Evolutionary conservation across 192 early-diverging fungal genomes (phyloP).

Genomic region (Pilaira anomala): DNA sequence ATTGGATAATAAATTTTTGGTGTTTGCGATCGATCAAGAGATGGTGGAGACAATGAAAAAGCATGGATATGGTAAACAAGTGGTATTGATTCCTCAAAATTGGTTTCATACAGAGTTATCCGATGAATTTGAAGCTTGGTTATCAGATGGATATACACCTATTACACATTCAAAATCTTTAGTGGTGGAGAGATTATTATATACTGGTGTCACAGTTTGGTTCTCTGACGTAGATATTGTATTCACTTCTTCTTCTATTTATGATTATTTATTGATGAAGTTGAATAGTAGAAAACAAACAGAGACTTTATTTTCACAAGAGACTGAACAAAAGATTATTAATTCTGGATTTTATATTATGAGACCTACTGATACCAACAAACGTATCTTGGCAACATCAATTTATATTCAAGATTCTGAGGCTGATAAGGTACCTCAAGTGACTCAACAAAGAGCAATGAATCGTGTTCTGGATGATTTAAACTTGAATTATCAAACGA

Average conservation of each 20-base stretch:
- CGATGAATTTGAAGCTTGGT: slow-evolving; percentile 24
- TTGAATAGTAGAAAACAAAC: slow-evolving; percentile 22
- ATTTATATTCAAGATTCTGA: slow-evolving; percentile 26
- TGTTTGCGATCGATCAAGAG: slow-evolving; percentile 38
- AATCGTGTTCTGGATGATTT: slow-evolving; percentile 31
- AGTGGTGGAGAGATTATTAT: slow-evolving; percentile 37
- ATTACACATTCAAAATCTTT: slow-evolving; percentile 41
- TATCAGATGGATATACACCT: slow-evolving; percentile 27
- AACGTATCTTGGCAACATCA: slow-evolving; percentile 30
- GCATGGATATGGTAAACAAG: slow-evolving; percentile 31
- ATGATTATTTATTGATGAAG: slow-evolving; percentile 28
- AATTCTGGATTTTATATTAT: slow-evolving; percentile 39
- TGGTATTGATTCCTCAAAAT: slow-evolving; percentile 30
- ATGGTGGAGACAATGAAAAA: slow-evolving; percentile 28
- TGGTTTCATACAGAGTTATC: slow-evolving; percentile 37
- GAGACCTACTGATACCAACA: slow-evolving; percentile 29
- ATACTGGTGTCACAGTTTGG: slow-evolving; percentile 34
- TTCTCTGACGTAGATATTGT: slow-evolving; percentile 44
- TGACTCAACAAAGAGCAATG: slow-evolving; percentile 38
- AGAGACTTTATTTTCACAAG: slow-evolving; percentile 33
- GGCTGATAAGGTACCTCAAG: slow-evolving; percentile 20
- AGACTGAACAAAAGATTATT: slow-evolving; percentile 30
- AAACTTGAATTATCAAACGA: slow-evolving; percentile 22
- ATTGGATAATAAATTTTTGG: slow-evolving; percentile 26
- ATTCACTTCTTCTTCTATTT: slow-evolving; percentile 31